Evolutionary conservation across 2,329 filamentous ascomycete species (phyloP), one percentile per base, ranked within the genome.

Genomic region (Cryphonectria parasitica): DNA sequence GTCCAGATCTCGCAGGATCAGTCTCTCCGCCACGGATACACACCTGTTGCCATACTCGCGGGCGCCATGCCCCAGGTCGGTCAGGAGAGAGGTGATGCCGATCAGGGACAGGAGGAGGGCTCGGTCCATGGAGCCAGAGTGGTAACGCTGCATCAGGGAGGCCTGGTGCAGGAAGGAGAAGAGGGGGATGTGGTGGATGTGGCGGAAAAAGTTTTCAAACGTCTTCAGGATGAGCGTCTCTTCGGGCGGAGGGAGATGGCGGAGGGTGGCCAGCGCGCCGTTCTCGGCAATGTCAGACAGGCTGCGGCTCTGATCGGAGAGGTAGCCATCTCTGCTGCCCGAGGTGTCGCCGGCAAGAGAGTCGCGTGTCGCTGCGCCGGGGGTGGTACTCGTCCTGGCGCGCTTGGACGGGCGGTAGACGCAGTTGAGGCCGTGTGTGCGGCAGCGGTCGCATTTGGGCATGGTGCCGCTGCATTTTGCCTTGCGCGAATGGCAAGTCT

Each of bases 131-230:
- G 86, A 86, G 64, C 86, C 86, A 5, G 85, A 83, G 73, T 87
- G 84, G 75, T 88, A 88, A 41, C 87, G 83, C 75, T 88, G 86
- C 86, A 88, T 88, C 34, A 89, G 83, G 1, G 87, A 89, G 17
- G 87, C 86, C 36, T 86, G 85, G 74, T 89, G 87, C 22, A 89
- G 78, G 69, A 89, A 89, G 15, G 86, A 87, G 78, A 86, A 87
- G 74, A 87, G 86, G 61, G 87, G 86, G 66, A 89, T 86, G 72
- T 89, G 87, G 77, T 89, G 86, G 56, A 89, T 82, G 75, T 88
- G 85, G 58, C 85, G 84, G 76, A 89, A 89, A 78, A 88, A 89
- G 74, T 85, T 83, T 74, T 86, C 86, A 73, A 89, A 87, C 7
- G 86, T 86, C 54, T 83, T 83, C 65, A 83, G 80, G 56, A 87